These are phyloP conservation scores for Pseudocercospora pini-densiflorae DNA, from an alignment of 2,329 filamentous ascomycete species.

Conservation along the genomic window DNA sequence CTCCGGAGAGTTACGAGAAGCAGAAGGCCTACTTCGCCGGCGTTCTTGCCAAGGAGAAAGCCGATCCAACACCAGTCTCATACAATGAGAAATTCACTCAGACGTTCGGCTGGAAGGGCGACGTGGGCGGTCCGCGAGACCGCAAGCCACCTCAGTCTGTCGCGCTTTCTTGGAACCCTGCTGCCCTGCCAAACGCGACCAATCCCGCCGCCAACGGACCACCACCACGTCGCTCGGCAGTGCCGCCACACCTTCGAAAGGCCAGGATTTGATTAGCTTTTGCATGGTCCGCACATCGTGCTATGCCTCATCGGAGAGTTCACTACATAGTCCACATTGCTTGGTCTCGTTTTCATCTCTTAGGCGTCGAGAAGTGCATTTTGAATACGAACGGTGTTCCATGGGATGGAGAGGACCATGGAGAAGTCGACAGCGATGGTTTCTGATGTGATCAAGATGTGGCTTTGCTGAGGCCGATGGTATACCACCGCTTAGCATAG, in stretches of 20 bases:
- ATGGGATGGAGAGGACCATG: not conserved
- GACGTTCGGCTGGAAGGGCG: not conserved
- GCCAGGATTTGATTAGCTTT: not conserved
- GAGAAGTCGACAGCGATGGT: not conserved
- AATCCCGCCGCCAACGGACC: not conserved
- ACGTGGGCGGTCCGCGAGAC: not conserved
- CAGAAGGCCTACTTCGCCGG: not conserved
- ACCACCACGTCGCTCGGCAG: not conserved
- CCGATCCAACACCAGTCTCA: not conserved
- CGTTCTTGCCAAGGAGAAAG: not conserved
- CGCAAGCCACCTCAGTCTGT: not conserved
- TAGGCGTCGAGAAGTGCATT: not conserved
- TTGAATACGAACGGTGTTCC: not conserved
- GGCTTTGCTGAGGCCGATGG: not conserved
- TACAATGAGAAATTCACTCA: not conserved
- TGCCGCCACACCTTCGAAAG: not conserved
- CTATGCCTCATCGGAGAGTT: not conserved
- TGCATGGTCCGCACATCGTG: not conserved
- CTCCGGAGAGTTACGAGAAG: not conserved
- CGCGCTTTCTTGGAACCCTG: not conserved
- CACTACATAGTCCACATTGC: not conserved
- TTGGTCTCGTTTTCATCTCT: not conserved
- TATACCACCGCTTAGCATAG: not conserved
- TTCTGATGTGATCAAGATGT: not conserved
- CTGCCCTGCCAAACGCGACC: not conserved